Conservation (phyloP, 768 basidiomycete genomes). For the Trametes villosa region DNA sequence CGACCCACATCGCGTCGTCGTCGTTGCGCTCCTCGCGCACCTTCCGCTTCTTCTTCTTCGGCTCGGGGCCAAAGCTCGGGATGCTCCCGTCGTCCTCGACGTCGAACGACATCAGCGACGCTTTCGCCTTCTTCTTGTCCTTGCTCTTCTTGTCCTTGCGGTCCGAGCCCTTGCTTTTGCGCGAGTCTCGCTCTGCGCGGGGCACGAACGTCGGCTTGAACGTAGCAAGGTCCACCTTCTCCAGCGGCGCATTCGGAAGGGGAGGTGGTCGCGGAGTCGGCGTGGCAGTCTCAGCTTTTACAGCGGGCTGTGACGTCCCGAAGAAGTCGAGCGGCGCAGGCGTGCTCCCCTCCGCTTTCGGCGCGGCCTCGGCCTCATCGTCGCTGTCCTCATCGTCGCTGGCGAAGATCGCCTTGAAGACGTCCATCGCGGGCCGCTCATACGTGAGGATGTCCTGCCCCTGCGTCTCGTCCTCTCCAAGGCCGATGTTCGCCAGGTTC, state of each 20-base stretch:
- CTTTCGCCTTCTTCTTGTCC: slow-evolving; percentile 49
- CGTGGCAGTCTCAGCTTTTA: slow-evolving; percentile 2
- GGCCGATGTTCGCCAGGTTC: slow-evolving; percentile 81
- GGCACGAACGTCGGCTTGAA: slow-evolving; percentile 92
- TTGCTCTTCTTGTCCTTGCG: slow-evolving; percentile 54
- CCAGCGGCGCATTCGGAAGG: slow-evolving; percentile 7
- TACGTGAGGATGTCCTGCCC: slow-evolving; percentile 89
- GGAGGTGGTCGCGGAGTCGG: slow-evolving; percentile 5
- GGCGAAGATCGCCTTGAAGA: slow-evolving; percentile 98
- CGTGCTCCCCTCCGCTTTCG: slow-evolving; percentile 79
- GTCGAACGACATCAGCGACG: slow-evolving; percentile 72
- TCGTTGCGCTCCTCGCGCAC: slow-evolving; percentile 46
- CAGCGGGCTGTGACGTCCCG: background rate
- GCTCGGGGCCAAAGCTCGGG: slow-evolving; percentile 14
- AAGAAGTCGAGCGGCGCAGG: slow-evolving; percentile 17
- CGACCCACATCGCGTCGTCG: slow-evolving; percentile 70
- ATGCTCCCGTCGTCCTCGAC: slow-evolving; percentile 46
- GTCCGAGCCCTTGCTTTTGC: slow-evolving; percentile 49
- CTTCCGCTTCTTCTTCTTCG: slow-evolving; percentile 39
- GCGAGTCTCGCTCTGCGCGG: slow-evolving; percentile 45
- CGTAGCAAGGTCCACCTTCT: slow-evolving; percentile 58
- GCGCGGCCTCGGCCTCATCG: slow-evolving; percentile 56
- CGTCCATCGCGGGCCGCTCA: slow-evolving; percentile 83
- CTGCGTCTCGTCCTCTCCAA: slow-evolving; percentile 92
- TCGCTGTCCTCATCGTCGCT: slow-evolving; percentile 90